Conservation (phyloP, 257 asterid genomes). For the Lithospermum erythrorhizon region DNA sequence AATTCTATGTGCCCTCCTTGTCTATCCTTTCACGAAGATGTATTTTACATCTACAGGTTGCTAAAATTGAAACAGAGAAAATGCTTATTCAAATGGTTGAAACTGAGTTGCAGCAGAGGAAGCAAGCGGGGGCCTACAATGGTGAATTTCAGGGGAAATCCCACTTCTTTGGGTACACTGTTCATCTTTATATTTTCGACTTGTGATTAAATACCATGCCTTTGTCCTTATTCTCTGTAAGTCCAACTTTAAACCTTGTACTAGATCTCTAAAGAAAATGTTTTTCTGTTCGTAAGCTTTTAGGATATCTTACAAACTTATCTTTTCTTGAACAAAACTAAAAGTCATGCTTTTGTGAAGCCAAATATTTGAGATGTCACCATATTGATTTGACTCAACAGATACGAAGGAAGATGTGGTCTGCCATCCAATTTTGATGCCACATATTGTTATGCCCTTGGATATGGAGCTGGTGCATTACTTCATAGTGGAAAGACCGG, state of each 20-base stretch:
- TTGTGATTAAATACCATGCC: neutral
- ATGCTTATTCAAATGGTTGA: conserved; percentile 99
- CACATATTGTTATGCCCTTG: conserved; percentile 73
- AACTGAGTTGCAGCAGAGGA: conserved; percentile 73
- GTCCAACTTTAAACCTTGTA: neutral
- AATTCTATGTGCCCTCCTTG: neutral
- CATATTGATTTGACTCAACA: conserved; percentile 17
- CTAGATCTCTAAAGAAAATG: neutral
- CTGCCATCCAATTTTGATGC: conserved; percentile 91
- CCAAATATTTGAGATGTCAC: conserved; percentile 4
- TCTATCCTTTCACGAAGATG: conserved; percentile 3
- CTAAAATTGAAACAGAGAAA: conserved; percentile 91
- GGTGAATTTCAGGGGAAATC: conserved; percentile 86
- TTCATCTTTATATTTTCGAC: neutral
- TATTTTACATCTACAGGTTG: conserved; percentile 45
- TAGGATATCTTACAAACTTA: no score
- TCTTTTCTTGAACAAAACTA: neutral
- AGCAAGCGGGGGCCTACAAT: conserved; percentile 46
- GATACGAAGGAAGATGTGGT: conserved; percentile 97
- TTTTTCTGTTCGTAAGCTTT: no score
- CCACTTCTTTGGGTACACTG: conserved; percentile 76
- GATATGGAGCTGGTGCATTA: conserved; percentile 75
- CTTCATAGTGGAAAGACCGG: conserved; percentile 82
- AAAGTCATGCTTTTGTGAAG: neutral
- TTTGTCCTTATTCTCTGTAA: neutral